These are phyloP conservation scores for Scheffersomyces illinoinensis DNA, from an alignment of 1,139 yeast species.

Conservation along the genomic window DNA sequence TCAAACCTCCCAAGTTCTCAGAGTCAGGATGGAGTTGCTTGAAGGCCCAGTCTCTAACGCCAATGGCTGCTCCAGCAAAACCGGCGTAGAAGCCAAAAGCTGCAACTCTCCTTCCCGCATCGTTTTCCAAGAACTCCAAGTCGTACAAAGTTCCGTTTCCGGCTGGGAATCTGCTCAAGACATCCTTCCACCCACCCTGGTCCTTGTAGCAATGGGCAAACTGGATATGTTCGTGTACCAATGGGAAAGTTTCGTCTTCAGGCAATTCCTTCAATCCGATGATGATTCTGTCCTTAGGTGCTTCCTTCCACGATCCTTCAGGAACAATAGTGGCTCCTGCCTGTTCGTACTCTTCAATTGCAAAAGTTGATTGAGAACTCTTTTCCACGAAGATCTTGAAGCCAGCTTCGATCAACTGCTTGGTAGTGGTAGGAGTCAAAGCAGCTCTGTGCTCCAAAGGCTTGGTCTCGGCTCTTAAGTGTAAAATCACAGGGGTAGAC, in stretches of 20 bases:
- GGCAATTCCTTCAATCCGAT: constrained; percentile 95
- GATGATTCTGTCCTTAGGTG: constrained; percentile 87
- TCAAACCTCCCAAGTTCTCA: constrained; percentile 70
- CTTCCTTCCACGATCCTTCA: constrained; percentile 87
- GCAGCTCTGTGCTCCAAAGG: constrained; percentile 98
- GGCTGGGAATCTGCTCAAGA: constrained; percentile 79
- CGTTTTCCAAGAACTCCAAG: constrained; percentile 91
- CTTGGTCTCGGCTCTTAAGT: constrained; percentile 94
- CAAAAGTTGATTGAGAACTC: constrained; percentile 79
- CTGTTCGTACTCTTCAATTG: constrained; percentile 67
- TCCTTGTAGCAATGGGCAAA: constrained; percentile 98
- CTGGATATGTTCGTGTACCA: constrained; percentile 93
- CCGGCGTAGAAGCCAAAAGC: constrained; percentile 99
- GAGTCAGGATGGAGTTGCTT: constrained; percentile 69
- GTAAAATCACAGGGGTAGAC: constrained; percentile 52
- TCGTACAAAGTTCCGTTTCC: constrained; percentile 93
- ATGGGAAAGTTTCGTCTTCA: constrained; percentile 85
- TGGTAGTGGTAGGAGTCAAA: constrained; percentile 87
- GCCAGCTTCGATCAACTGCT: constrained; percentile 82
- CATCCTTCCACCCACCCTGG: constrained; percentile 97
- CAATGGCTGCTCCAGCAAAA: constrained; percentile 98
- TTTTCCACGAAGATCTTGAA: constrained; percentile 87
- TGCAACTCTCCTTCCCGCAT: constrained; percentile 96
- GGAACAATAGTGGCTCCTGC: constrained; percentile 90
- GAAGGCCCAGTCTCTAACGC: constrained; percentile 91